Percentiles rank a stretch among this genome's conserved stretches.
Evolutionary conservation across 768 basidiomycete genomes (phyloP).

Genomic region (Suillus sp.): DNA sequence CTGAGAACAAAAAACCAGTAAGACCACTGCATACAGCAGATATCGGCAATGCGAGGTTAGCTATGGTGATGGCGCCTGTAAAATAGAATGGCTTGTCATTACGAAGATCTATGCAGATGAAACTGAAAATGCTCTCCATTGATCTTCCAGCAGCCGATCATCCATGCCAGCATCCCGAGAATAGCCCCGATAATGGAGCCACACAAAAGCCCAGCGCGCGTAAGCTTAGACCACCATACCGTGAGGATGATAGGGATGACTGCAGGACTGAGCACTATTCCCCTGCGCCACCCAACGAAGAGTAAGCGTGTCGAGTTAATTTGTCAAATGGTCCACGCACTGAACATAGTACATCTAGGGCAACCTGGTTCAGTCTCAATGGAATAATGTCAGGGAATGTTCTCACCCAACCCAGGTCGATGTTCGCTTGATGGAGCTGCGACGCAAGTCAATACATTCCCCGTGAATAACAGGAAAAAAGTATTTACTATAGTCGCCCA

Average conservation of each 20-base stretch:
- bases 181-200: constrained; percentile 37
- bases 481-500: constrained; percentile 37
- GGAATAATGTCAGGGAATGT: neutral
- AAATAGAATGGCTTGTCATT: neutral
- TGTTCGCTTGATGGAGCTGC: constrained; percentile 34
- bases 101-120: neutral
- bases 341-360: constrained; percentile 37
- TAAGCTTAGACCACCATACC: constrained; percentile 39
- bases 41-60: constrained; percentile 37
- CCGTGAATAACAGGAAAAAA: neutral
- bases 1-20: constrained; percentile 34
- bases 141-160: constrained; percentile 39
- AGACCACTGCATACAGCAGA: constrained; percentile 39
- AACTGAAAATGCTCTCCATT: constrained; percentile 27
- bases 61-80: constrained; percentile 34
- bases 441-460: neutral
- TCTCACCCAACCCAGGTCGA: constrained; percentile 39
- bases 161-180: constrained; percentile 40
- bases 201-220: constrained; percentile 31
- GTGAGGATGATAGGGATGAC: constrained; percentile 41
- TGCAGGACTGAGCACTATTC: constrained; percentile 38
- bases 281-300: constrained; percentile 22
- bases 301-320: neutral
- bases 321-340: constrained; percentile 18
- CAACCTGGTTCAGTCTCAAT: neutral